Percentiles rank a stretch among this genome's conserved stretches.
phyloP scores from a whole-genome alignment of 495 filamentous ascomycete species.

The Cairneyella variabilis region DNA sequence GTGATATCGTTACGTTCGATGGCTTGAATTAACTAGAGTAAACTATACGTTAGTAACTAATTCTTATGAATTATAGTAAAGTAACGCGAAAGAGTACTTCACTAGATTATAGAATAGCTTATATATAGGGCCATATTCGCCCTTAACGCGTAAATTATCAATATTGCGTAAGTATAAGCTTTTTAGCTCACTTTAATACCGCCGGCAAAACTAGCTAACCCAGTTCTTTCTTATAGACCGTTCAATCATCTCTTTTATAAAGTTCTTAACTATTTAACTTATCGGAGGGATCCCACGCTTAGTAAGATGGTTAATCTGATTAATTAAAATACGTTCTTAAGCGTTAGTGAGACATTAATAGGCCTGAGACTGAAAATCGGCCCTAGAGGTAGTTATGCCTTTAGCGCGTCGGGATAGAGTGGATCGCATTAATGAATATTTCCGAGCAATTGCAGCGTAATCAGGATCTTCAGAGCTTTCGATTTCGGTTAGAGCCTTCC shows the following conservation, averaged over 20 bases:
- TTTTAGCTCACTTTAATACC: no score
- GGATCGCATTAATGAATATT: not conserved
- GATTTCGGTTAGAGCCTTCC: not conserved
- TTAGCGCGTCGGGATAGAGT: not conserved
- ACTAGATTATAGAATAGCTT: not conserved
- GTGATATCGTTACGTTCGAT: not conserved
- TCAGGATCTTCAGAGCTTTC: not conserved
- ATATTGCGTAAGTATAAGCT: no score
- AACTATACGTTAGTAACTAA: not conserved
- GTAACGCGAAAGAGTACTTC: not conserved
- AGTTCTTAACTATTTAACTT: no score
- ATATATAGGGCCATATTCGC: not conserved
- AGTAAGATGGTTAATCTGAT: not conserved
- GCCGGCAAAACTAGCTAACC: no score
- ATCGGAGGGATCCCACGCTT: not conserved
- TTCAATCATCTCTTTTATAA: not conserved
- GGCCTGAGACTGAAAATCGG: not conserved
- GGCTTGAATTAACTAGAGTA: not conserved
- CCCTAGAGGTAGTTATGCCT: not conserved
- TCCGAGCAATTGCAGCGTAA: not conserved
- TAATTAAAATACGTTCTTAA: no score
- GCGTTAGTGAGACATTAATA: no score
- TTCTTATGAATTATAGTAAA: not conserved
- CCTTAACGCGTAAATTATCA: no score
- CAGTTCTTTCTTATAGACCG: not conserved